These are phyloP conservation scores for Sicyos edulis DNA, from an alignment of 306 rosid genomes.

Conservation along the genomic window DNA sequence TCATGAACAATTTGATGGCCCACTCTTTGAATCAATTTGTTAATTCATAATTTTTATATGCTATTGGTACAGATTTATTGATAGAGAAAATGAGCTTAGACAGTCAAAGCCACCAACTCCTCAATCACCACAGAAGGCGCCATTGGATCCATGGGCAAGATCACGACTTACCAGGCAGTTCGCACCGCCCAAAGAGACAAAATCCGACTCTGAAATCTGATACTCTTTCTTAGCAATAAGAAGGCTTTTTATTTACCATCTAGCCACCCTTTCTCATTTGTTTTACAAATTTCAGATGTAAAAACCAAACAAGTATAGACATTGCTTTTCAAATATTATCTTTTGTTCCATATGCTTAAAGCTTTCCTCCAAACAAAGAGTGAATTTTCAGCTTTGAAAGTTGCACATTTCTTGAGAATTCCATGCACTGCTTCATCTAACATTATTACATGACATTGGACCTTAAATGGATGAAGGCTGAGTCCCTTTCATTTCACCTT, in stretches of 20 bases:
- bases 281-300: slow-evolving; percentile 8
- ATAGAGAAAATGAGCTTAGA: slow-evolving; percentile 75
- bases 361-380: background rate
- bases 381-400: background rate
- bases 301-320: slow-evolving; percentile 10
- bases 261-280: background rate
- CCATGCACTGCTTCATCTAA: background rate
- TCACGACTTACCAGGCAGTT: slow-evolving; percentile 64
- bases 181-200: slow-evolving; percentile 74
- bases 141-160: slow-evolving; percentile 83
- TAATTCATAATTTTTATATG: background rate
- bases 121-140: slow-evolving; percentile 64
- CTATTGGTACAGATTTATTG: slow-evolving; percentile 56
- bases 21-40: background rate
- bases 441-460: slow-evolving; percentile 12
- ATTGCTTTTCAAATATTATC: background rate
- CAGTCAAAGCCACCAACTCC: slow-evolving; percentile 79
- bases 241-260: background rate
- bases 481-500: slow-evolving; percentile 12
- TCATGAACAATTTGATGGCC: background rate
- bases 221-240: background rate
- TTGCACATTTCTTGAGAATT: background rate
- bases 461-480: background rate
- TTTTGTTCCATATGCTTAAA: background rate
- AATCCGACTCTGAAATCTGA: slow-evolving; percentile 45